These are phyloP conservation scores for Aspergillus pseudonomiae DNA, from an alignment of 2,329 filamentous ascomycete species.

Conservation along the genomic window DNA sequence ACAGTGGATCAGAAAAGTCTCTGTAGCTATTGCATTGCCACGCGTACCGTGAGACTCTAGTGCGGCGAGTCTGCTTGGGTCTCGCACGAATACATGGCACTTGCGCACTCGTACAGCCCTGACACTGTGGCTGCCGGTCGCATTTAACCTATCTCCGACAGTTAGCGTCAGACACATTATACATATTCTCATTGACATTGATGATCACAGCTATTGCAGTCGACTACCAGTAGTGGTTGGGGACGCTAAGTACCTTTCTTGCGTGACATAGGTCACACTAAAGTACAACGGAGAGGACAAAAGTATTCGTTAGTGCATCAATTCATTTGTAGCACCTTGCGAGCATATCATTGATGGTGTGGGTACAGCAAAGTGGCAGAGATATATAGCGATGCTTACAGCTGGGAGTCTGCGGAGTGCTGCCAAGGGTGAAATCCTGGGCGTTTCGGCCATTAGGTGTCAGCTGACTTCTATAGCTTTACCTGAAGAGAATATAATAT, in stretches of 20 bases:
- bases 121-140: background rate
- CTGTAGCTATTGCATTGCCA: too few relatives aligned
- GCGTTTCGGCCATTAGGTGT: background rate
- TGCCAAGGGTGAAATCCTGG: background rate
- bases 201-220: background rate
- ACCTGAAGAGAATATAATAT: background rate
- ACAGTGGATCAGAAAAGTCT: background rate
- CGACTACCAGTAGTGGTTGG: background rate
- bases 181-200: background rate
- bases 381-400: background rate
- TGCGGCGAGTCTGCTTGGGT: background rate
- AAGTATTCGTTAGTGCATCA: background rate
- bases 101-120: background rate
- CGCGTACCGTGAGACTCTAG: background rate
- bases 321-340: background rate
- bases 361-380: background rate
- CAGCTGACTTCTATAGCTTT: background rate
- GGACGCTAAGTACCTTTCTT: background rate
- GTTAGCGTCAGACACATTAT: background rate
- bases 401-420: background rate
- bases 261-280: background rate
- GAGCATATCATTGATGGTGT: background rate
- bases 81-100: slow-evolving; percentile 1
- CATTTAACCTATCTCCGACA: background rate
- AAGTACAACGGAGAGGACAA: background rate